Base-by-base conservation (phyloP, 2,329 filamentous ascomycete species). In the Pestalotiopsis fici region DNA sequence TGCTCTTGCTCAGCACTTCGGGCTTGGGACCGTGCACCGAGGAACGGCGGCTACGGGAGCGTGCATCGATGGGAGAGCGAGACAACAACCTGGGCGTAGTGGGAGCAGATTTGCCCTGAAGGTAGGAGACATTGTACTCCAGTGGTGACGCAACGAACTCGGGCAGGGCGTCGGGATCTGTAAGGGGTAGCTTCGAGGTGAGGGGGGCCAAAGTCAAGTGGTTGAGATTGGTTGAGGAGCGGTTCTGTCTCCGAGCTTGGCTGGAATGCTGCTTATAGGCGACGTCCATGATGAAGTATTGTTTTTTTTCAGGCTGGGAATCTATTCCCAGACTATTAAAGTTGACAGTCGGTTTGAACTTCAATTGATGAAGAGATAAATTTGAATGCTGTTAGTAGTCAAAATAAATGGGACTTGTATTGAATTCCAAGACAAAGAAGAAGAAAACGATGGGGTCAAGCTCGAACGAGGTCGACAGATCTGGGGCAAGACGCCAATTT, bases 121-220 rank as follows among this genome's bases (percentile, higher is more conserved):
- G 82, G 73, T 91, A 90, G 21, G 87, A 90, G 23, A 80, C 75
- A 65, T 79, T 81, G 71, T 80, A 69, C 28, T 75, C 75, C 13
- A 77, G 69, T 39, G 79, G 74, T 39, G 81, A 75, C 43, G 72
- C 69, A 12, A 75, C 68, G 54, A 77, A 75, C 65, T 84, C 80
- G 69, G 76, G 74, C 37, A 84, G 74, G 71, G 84, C 81, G 63
- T 87, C 84, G 66, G 81, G 78, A 73, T 89, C 87, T 68, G 83
- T 80, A 67, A 90, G 79, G 55, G 89, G 88, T 9, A 91, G 82
- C 74, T 86, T 87, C 64, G 86, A 83, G 27, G 89, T 91, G 65
- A 91, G 80, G 31, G 89, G 89, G n/a, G 87, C 89, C 67, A 91
- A 87, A 15, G 86, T 85, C 68, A 90, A 83, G 72, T 89, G 86